Evolutionary conservation across 148 eudicot species (phyloP).

Genomic region (Fagopyrum tataricum): DNA sequence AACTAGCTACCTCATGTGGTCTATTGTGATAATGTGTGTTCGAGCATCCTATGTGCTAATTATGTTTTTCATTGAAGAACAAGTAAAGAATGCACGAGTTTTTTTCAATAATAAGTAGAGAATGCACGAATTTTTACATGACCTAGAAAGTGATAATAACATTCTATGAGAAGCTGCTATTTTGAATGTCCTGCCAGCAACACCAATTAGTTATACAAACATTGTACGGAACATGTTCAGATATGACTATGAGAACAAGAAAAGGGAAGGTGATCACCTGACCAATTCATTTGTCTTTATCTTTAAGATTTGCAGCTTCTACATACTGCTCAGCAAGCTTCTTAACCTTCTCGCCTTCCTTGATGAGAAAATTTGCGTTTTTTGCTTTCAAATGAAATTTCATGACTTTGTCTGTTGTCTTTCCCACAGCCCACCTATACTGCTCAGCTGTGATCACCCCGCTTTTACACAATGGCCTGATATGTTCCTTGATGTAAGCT

Average conservation of each 20-base stretch:
- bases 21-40: no score
- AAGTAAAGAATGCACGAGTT: no score
- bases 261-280: constrained; percentile 2
- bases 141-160: neutral
- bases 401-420: constrained; percentile 83
- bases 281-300: constrained; percentile 14
- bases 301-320: constrained; percentile 61
- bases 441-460: constrained; percentile 79
- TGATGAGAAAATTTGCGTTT: constrained; percentile 73
- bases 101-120: neutral
- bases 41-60: no score
- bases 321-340: constrained; percentile 89
- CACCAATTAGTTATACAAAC: neutral
- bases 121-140: neutral
- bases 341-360: constrained; percentile 74
- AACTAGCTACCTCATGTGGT: no score
- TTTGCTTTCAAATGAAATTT: constrained; percentile 75
- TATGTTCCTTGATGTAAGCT: constrained; percentile 93
- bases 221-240: neutral
- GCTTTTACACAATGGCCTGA: constrained; percentile 93
- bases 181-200: neutral
- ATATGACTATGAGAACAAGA: neutral
- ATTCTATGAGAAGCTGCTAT: neutral
- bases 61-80: no score
- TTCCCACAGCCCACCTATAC: constrained; percentile 73